Conservation (phyloP, 768 basidiomycete species). For the Kwoniella sp. region DNA sequence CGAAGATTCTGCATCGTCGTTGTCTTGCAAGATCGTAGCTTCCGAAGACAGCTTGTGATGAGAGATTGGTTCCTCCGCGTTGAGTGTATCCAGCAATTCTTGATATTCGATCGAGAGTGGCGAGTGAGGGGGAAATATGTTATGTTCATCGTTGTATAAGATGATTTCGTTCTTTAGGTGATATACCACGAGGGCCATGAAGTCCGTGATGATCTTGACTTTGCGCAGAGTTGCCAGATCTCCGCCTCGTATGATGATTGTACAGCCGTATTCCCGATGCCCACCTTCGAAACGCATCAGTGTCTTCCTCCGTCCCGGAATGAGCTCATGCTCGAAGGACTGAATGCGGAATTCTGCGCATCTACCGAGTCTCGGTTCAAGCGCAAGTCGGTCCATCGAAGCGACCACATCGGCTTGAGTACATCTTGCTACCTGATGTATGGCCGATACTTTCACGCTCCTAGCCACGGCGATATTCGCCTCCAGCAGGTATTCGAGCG, state of each 20-base stretch:
- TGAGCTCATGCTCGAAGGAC: constrained; percentile 90
- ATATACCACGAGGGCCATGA: constrained; percentile 87
- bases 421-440: constrained; percentile 86
- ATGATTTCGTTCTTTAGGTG: constrained; percentile 84
- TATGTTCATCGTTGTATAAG: constrained; percentile 57
- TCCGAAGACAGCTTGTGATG: constrained; percentile 57
- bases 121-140: constrained; percentile 49
- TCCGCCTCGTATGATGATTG: constrained; percentile 85
- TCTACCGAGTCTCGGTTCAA: constrained; percentile 86
- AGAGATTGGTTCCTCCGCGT: constrained; percentile 54
- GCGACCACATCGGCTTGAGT: constrained; percentile 93
- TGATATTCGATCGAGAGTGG: constrained; percentile 31
- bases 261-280: constrained; percentile 88
- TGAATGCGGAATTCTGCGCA: constrained; percentile 83
- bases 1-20: neutral
- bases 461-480: constrained; percentile 88
- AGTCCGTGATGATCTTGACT: constrained; percentile 89
- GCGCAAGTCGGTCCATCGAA: constrained; percentile 88
- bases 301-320: constrained; percentile 91
- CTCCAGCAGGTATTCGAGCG: constrained; percentile 79
- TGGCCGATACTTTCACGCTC: constrained; percentile 81
- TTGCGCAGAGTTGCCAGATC: constrained; percentile 76
- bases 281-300: constrained; percentile 99
- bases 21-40: constrained; percentile 1
- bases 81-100: constrained; percentile 33